Evolutionary conservation across 164 flowering plant genomes (phyloP), one percentile per base, ranked within the genome.

Genomic region (Vitis riparia): DNA sequence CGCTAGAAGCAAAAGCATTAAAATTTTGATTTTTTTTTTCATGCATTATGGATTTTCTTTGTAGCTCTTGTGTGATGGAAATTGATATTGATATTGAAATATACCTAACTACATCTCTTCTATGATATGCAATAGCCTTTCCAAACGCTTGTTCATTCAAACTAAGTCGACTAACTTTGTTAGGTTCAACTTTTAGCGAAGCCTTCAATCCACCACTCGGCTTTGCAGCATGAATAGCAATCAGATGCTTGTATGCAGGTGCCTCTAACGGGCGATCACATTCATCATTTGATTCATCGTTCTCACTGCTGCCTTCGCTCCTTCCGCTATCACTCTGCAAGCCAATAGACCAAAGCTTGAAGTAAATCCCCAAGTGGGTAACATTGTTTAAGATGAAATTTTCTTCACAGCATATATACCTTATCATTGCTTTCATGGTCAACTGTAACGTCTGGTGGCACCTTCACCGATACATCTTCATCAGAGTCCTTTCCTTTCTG

Each of bases 221-320:
- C 56, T 83, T 85, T 59, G 81, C 82, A 56, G 84, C 87, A 59
- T 74, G 89, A 66, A 86, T 83, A 29, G 79, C 81, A 58, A 88
- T 86, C 11, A 88, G 72, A 29, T 75, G 75, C 71, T 79, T 83
- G 69, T 86, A 88, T 15, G 44, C 77, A 13, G 79, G 77, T 47
- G 69, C 71, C 55, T 70, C 77, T 72, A 67, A 55, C 44, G 53
- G 65, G 16, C 64, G 15, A 14, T 68, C 78, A 58, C 32, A 12
- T 6, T 71, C 73, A 67, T 62, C 68, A 9, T 27, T 58, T 15
- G 78, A 80, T 30, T 73, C 80, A 48, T 70, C 75, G 48, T 73
- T 75, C 29, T 64, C 68, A 71, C 50, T 65, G 7, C 44, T 37
- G 11, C 56, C 56, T n/a, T 80, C 81, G 55, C 64, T 73, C 47